These are phyloP conservation scores for Cordyceps tenuipes DNA, from an alignment of 2,329 filamentous ascomycete genomes.

Conservation along the genomic window DNA sequence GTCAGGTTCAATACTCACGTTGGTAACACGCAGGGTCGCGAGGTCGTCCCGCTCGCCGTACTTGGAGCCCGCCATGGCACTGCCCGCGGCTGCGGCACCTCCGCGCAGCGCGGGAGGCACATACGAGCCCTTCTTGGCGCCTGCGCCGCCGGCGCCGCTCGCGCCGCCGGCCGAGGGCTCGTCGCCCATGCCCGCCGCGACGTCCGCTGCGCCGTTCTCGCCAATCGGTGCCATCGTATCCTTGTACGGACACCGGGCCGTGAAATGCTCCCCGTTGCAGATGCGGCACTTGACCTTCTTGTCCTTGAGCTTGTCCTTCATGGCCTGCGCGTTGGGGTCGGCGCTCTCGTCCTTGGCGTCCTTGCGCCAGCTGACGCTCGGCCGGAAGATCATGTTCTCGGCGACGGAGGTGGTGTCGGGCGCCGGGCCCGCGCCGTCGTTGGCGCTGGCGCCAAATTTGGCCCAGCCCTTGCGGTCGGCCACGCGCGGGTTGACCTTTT, in stretches of 20 bases:
- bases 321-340: slow-evolving; percentile 62
- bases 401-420: slow-evolving; percentile 86
- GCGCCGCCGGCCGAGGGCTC: slow-evolving; percentile 29
- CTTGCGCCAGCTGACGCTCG: slow-evolving; percentile 87
- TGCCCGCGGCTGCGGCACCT: slow-evolving; percentile 42
- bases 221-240: slow-evolving; percentile 93
- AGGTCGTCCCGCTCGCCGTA: slow-evolving; percentile 90
- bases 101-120: slow-evolving; percentile 90
- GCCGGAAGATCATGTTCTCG: slow-evolving; percentile 97
- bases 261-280: slow-evolving; percentile 98
- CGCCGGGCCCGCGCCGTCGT: slow-evolving; percentile 73
- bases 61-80: slow-evolving; percentile 67
- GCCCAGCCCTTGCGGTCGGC: slow-evolving; percentile 87
- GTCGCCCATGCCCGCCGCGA: slow-evolving; percentile 47
- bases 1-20: slow-evolving; percentile 54
- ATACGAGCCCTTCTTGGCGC: slow-evolving; percentile 71
- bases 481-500: slow-evolving; percentile 92
- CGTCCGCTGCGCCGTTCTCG: slow-evolving; percentile 46
- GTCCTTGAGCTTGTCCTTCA: slow-evolving; percentile 84
- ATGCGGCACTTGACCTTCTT: slow-evolving; percentile 99
- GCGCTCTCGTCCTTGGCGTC: slow-evolving; percentile 75
- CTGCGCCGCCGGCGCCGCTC: slow-evolving; percentile 36
- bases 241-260: slow-evolving; percentile 97
- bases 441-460: slow-evolving; percentile 88
- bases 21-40: slow-evolving; percentile 93